Evolutionary conservation across 306 rosid species (phyloP).

Genomic region (Sophora flavescens): DNA sequence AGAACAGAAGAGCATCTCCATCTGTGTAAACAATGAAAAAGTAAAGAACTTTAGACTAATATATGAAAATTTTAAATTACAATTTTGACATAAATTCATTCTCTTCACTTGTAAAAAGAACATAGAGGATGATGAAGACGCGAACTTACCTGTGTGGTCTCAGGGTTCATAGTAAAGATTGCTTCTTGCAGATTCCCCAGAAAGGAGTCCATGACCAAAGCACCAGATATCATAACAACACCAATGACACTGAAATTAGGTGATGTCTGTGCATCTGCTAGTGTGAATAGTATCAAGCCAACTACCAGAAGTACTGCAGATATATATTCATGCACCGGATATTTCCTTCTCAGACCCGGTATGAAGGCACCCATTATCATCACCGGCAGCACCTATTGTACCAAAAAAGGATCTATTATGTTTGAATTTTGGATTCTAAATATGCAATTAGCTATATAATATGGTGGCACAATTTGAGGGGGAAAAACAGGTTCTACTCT

Average conservation of each 20-base stretch:
- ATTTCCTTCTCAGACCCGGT: conserved; percentile 91
- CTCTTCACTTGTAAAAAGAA: conserved; percentile 22
- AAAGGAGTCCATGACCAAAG: conserved; percentile 92
- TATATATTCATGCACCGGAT: conserved; percentile 83
- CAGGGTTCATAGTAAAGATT: conserved; percentile 94
- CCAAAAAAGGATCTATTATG: conserved; percentile 41
- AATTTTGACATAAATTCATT: conserved; percentile 35
- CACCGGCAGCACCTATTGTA: conserved; percentile 88
- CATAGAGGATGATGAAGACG: not conserved
- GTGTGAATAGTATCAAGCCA: conserved; percentile 95
- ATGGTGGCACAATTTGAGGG: conserved; percentile 30
- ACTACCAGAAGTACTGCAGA: conserved; percentile 90
- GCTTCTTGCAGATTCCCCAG: conserved; percentile 98
- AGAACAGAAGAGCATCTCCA: conserved; percentile 98
- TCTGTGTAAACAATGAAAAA: conserved; percentile 56
- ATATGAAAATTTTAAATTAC: conserved; percentile 35
- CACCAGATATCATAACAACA: conserved; percentile 91
- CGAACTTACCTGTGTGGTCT: conserved; percentile 84
- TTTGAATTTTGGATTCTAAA: not conserved
- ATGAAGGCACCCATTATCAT: conserved; percentile 99
- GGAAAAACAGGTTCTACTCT: conserved; percentile 4
- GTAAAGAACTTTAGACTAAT: not conserved
- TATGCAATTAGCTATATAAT: conserved; percentile 25
- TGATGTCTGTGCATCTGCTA: conserved; percentile 95
- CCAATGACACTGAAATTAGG: conserved; percentile 93